Evolutionary conservation across 2,329 filamentous ascomycete species (phyloP), one percentile per base, ranked within the genome.

Genomic region (Xylaria sp.): DNA sequence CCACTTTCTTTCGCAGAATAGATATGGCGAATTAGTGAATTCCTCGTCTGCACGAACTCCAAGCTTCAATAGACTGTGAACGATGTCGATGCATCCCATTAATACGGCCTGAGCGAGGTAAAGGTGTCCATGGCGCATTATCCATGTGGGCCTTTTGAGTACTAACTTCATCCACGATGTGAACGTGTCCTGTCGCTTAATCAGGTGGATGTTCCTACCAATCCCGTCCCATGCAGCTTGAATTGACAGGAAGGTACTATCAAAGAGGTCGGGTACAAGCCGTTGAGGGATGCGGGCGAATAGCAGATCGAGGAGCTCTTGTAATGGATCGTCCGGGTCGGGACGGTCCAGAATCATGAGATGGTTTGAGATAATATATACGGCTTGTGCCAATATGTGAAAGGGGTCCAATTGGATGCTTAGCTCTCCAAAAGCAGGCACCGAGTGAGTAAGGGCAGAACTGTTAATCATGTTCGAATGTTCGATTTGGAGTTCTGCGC

Each of bases 21-120:
- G n/a, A n/a, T n/a, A n/a, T 28, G 26, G 26, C 4, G 26, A 28
- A 28, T 4, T 28, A 2, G 2, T 28, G 26, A 28, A 28, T 6
- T 28, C 28, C 28, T 33, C 33, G 33, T 63, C 60, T 11, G 49
- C 49, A 28, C 49, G 49, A 20, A 48, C 38, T 11, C 49, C 60
- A 56, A 56, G 10, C 38, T 17, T 0, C 4, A 56, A n/a, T 3
- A 63, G 40, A n/a, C 11, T 20, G 6, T 23, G 36, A 4, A 63
- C 49, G 17, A 56, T 56, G 10, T 63, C 49, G 4, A 36, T 46
- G 38, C 49, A 63, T 6, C 40, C 28, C 49, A 23, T 46, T 6
- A 40, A 63, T 20, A 56, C 49, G 11, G 60, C 49, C 15, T 7
- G 1, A 10, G 49, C 46, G 2, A 63, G 17, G 26, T 46, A 63